These are phyloP conservation scores for Rhizophora apiculata DNA, from an alignment of 345 rosid genomes.

Conservation along the genomic window DNA sequence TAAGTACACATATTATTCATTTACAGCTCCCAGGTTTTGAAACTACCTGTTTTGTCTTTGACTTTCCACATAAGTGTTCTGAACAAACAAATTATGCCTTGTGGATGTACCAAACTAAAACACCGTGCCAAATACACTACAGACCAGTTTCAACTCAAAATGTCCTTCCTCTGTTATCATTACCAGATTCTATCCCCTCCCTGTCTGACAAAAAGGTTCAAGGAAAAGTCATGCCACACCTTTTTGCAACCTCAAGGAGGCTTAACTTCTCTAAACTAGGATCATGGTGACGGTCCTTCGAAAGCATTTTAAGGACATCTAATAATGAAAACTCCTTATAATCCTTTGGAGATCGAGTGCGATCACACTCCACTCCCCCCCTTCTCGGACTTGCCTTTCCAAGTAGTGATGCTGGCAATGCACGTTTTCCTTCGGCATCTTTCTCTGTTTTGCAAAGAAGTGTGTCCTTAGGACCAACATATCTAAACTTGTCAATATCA, in stretches of 20 bases:
- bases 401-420: constrained; percentile 24
- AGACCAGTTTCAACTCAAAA: not conserved
- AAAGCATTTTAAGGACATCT: constrained; percentile 28
- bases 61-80: too few species aligned
- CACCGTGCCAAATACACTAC: too few species aligned
- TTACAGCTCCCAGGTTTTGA: too few species aligned
- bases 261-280: constrained; percentile 2
- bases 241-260: constrained; percentile 14
- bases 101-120: too few species aligned
- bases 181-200: not conserved
- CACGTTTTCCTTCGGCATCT: constrained; percentile 11
- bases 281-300: constrained; percentile 9
- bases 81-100: too few species aligned
- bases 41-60: too few species aligned
- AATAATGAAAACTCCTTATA: constrained; percentile 9
- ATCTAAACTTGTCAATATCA: constrained; percentile 27
- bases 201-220: not conserved
- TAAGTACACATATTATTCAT: too few species aligned
- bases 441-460: constrained; percentile 6
- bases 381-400: constrained; percentile 7
- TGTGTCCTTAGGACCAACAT: constrained; percentile 9
- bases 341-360: not conserved
- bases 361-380: not conserved
- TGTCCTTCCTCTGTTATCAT: not conserved
- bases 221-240: constrained; percentile 25